phyloP scores from a whole-genome alignment of 2,329 filamentous ascomycete genomes.

The Drechmeria coniospora region DNA sequence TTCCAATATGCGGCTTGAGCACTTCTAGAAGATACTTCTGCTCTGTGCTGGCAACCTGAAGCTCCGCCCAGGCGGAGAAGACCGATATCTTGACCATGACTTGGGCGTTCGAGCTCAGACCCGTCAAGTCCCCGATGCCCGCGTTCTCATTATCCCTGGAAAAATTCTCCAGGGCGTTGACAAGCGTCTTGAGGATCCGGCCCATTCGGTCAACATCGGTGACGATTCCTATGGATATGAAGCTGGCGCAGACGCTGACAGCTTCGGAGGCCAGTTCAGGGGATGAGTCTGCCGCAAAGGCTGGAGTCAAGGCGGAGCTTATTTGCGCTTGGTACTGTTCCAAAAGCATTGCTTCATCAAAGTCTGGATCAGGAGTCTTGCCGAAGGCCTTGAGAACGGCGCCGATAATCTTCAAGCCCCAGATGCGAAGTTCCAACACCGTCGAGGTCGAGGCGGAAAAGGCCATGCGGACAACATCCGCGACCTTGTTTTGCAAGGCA shows the following conservation, averaged over 20 bases:
- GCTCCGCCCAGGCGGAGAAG: conserved; percentile 91
- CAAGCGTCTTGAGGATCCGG: conserved; percentile 83
- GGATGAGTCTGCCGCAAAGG: conserved; percentile 89
- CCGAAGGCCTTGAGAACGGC: conserved; percentile 92
- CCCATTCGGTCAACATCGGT: conserved; percentile 98
- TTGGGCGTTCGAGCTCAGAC: conserved; percentile 85
- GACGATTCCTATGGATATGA: conserved; percentile 93
- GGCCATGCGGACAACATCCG: conserved; percentile 88
- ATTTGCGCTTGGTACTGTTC: conserved; percentile 99
- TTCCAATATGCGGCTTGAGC: conserved; percentile 77
- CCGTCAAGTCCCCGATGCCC: conserved; percentile 82
- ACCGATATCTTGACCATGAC: conserved; percentile 98
- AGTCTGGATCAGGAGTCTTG: conserved; percentile 88
- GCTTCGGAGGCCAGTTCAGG: conserved; percentile 91
- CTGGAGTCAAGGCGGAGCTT: conserved; percentile 86
- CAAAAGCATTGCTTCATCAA: conserved; percentile 87
- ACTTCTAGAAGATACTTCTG: conserved; percentile 82
- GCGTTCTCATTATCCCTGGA: conserved; percentile 66
- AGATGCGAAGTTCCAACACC: conserved; percentile 76
- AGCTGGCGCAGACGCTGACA: conserved; percentile 94
- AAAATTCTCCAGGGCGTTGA: conserved; percentile 84
- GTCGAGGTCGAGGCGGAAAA: conserved; percentile 94
- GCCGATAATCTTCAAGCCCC: conserved; percentile 86
- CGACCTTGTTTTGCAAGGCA: conserved; percentile 68
- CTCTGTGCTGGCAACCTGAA: conserved; percentile 88